These are phyloP conservation scores for Lipomyces yamadae DNA, from an alignment of 805 yeast genomes.

Conservation along the genomic window DNA sequence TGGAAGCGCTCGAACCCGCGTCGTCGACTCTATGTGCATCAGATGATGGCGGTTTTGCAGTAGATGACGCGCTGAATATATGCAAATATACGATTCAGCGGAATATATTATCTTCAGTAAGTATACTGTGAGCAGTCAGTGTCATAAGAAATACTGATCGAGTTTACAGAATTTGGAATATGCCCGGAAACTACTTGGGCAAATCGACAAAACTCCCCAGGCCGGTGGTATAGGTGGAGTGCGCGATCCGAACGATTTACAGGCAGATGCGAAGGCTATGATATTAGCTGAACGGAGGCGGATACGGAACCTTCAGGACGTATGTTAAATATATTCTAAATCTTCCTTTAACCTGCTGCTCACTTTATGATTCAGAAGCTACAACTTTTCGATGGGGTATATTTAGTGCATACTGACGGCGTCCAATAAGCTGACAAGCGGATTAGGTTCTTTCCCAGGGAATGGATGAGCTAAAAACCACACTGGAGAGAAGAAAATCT, in stretches of 20 bases:
- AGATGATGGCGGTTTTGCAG: not conserved
- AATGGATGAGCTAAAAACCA: not conserved
- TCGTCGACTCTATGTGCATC: not conserved
- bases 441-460: conserved; percentile 12
- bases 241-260: conserved; percentile 9
- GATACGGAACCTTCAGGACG: conserved; percentile 34
- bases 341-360: not conserved
- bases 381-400: conserved; percentile 26
- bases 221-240: not conserved
- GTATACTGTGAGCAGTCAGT: not conserved
- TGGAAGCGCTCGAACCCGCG: conserved; percentile 9
- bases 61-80: conserved; percentile 13
- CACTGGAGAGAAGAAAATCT: not conserved
- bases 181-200: conserved; percentile 28
- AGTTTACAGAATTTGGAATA: conserved; percentile 29
- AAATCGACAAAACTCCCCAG: conserved; percentile 21
- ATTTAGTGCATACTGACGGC: not conserved
- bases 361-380: conserved; percentile 20
- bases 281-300: conserved; percentile 29
- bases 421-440: not conserved
- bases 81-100: conserved; percentile 25
- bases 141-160: not conserved
- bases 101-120: conserved; percentile 26
- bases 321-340: conserved; percentile 5
- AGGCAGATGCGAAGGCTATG: conserved; percentile 11